These are phyloP conservation scores for Schwanniomyces polymorphus DNA, from an alignment of 805 yeast species.

Conservation along the genomic window DNA sequence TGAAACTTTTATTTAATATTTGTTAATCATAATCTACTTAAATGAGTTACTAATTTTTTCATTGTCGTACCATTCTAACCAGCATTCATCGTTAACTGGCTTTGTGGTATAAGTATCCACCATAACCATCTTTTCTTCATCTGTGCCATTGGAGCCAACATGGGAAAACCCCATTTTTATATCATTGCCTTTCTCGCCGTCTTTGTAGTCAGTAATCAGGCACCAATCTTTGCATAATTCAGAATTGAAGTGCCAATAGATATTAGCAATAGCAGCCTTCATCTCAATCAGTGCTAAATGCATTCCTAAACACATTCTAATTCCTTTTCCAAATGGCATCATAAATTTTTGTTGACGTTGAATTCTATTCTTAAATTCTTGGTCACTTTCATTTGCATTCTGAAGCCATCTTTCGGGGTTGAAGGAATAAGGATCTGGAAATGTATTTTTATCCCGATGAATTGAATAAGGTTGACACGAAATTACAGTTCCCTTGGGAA, in stretches of 20 bases:
- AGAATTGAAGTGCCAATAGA: conserved; percentile 51
- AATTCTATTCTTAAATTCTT: conserved; percentile 33
- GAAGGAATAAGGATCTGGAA: conserved; percentile 52
- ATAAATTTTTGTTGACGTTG: conserved; percentile 50
- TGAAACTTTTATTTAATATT: no score
- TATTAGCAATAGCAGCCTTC: conserved; percentile 53
- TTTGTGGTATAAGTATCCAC: conserved; percentile 56
- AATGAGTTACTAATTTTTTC: conserved; percentile 19
- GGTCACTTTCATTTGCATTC: conserved; percentile 29
- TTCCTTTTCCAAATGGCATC: conserved; percentile 73
- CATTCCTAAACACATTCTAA: conserved; percentile 75
- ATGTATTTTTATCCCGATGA: conserved; percentile 52
- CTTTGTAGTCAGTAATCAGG: conserved; percentile 16
- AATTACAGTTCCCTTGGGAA: conserved; percentile 57
- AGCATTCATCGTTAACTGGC: conserved; percentile 52
- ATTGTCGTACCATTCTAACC: conserved; percentile 40
- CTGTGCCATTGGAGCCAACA: conserved; percentile 24
- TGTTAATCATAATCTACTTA: no score
- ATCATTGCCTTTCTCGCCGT: conserved; percentile 9
- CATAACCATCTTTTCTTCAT: conserved; percentile 54
- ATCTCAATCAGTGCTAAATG: conserved; percentile 66
- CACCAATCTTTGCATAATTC: conserved; percentile 47
- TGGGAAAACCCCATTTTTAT: conserved; percentile 15
- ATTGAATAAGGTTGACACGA: conserved; percentile 68
- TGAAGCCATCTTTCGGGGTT: conserved; percentile 66